Base-by-base conservation (phyloP, 768 basidiomycete genomes). In the Suillus sp. region DNA sequence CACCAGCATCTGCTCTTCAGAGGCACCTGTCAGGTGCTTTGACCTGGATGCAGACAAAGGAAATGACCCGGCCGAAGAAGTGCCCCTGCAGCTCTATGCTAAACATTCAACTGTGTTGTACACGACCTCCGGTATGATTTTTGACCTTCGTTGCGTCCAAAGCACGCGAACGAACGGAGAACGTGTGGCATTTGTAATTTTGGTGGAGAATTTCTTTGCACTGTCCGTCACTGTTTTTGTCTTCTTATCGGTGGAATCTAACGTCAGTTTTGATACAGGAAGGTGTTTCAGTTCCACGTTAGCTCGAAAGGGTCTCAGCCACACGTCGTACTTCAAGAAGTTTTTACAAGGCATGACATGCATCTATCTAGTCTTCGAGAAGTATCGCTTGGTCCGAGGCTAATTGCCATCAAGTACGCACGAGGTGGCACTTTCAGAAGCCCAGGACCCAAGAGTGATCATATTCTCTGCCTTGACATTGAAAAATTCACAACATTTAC, bases 101-200 rank as follows among this genome's bases (percentile, higher is more conserved):
- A 57, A 57, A 57, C 56, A 57, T 57, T 57, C 56, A 40, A 57
- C 56, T 20, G 56, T 57, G 25, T 13, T 57, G 56, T 57, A 57
- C 38, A 57, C 56, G 18, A 57, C 56, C 3, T 57, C 56, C 3
- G 56, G 56, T 40, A 57, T 57, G 56, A 57, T 57, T 57, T 57
- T 57, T 57, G 56, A 57, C 38, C 56, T 57, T 27, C 56, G 56
- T 40, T 57, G 56, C 56, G 56, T 57, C 27, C 56, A 57, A 40
- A 57, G 56, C 5, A 35, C 56, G 7, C 56, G 38, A 3, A 57
- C 11, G 25, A 57, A 57, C 18, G 56, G 56, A 42, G 56, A 57
- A 57, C 56, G 56, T 57, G 38, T 57, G 6, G 56, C 56, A 25
- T 57, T 57, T 57, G 56, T 57, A 37, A 57, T 57, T 35, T 40